Base-by-base conservation (phyloP, 2,329 filamentous ascomycete species). In the Aureobasidium lini region DNA sequence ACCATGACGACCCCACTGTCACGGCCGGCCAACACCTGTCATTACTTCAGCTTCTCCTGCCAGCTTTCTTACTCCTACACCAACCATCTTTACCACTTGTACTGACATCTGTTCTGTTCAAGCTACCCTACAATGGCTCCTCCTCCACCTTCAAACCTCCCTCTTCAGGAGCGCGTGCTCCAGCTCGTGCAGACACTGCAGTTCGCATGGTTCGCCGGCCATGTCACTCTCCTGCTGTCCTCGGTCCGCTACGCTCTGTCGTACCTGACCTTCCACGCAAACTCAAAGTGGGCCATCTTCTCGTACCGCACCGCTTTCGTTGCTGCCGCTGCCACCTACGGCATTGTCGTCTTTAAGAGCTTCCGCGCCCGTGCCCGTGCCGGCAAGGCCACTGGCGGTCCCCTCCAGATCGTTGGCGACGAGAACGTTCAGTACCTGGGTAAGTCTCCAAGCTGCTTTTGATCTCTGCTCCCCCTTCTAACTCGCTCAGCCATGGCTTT, bases 341-440 rank as follows among this genome's bases (percentile, higher is more conserved):
- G 94, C 65, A 97, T 99, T 66, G 94, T 99, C 52, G 93, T 99
- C 63, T 97, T 96, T 82, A 99, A 99, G 84, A 92, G 90, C 61
- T 90, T 92, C 79, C 86, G 92, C 66, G 90, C 92, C 67, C 88
- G 90, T 66, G 82, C 88, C 67, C 88, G 90, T 81, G 81, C 85
- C 52, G 86, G 87, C 64, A 84, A 85, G 68, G 63, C 66, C 50
- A 84, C 81, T 71, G 72, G 77, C 75, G 84, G 88, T 61, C 74
- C 81, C 50, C 58, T 93, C 61, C 82, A 85, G 62, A 78, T 96
- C 65, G 79, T 87, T 60, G 80, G 84, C 11, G 94, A 99, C 73
- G 94, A 99, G 82, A 99, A 99, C 75, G 90, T 99, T 56, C 94
- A 97, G 76, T 99, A 99, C 73, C 82, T 99, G 62, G 80, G 94